Conservation (phyloP, 495 filamentous ascomycete genomes). For the Aspergillus sclerotioniger region DNA sequence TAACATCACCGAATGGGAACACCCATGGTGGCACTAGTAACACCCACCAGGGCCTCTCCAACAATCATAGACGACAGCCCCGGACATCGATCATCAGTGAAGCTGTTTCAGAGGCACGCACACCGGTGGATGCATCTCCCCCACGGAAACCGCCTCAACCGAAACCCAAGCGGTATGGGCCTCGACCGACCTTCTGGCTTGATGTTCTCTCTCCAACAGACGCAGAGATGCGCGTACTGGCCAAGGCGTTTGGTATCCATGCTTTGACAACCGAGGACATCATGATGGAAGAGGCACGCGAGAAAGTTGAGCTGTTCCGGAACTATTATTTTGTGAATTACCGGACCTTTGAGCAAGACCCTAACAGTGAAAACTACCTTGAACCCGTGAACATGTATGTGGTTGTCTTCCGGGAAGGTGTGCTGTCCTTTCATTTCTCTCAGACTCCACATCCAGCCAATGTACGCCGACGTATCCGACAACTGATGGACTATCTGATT, state of each 20-base stretch:
- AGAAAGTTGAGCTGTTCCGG: slow-evolving; percentile 96
- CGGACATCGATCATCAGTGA: slow-evolving; percentile 36
- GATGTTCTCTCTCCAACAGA: slow-evolving; percentile 90
- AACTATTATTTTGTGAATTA: slow-evolving; percentile 99
- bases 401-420: slow-evolving; percentile 92
- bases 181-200: slow-evolving; percentile 93
- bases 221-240: slow-evolving; percentile 85
- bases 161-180: slow-evolving; percentile 71
- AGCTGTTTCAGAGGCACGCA: slow-evolving; percentile 28
- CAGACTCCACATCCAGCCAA: slow-evolving; percentile 93
- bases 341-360: slow-evolving; percentile 92
- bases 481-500: slow-evolving; percentile 91
- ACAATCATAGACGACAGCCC: slow-evolving; percentile 12
- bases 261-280: slow-evolving; percentile 95
- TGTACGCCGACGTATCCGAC: slow-evolving; percentile 87
- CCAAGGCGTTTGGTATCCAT: slow-evolving; percentile 92
- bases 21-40: neutral
- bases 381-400: slow-evolving; percentile 98
- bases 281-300: slow-evolving; percentile 91
- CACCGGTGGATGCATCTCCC: slow-evolving; percentile 19
- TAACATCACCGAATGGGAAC: slow-evolving; percentile 1
- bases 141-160: slow-evolving; percentile 21
- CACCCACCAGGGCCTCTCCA: slow-evolving; percentile 4
- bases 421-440: slow-evolving; percentile 93
- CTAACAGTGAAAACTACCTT: slow-evolving; percentile 79